phyloP scores from a whole-genome alignment of 305 asterid genomes.

The Ilex paraguariensis region DNA sequence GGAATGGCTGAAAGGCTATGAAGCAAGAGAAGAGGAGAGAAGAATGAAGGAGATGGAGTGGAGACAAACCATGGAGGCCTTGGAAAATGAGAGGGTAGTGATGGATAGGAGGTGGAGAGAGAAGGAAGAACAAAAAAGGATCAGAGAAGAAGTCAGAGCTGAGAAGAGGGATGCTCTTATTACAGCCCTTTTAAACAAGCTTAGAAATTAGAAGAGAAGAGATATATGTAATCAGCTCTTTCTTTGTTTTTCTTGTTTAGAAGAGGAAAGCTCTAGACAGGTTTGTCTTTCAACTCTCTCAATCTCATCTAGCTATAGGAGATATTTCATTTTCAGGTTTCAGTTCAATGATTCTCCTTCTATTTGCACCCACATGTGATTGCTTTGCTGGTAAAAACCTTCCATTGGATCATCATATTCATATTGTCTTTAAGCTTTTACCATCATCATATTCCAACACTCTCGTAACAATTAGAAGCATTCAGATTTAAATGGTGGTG shows the following conservation, averaged over 20 bases:
- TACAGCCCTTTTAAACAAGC: slow-evolving; percentile 65
- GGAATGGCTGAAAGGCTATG: slow-evolving; percentile 68
- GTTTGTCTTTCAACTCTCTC: slow-evolving; percentile 16
- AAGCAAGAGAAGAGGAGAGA: slow-evolving; percentile 70
- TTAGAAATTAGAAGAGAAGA: slow-evolving; percentile 70
- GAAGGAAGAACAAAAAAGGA: slow-evolving; percentile 75
- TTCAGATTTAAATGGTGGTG: too few relatives aligned
- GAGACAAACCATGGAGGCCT: slow-evolving; percentile 72
- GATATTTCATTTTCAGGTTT: too few relatives aligned
- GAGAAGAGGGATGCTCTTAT: slow-evolving; percentile 83
- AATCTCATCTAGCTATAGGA: too few relatives aligned
- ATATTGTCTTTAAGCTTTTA: neutral
- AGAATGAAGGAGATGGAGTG: slow-evolving; percentile 69
- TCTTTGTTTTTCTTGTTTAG: neutral
- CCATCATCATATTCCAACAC: too few relatives aligned
- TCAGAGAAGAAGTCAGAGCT: slow-evolving; percentile 76
- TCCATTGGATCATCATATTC: neutral
- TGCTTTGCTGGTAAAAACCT: neutral
- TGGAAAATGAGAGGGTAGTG: slow-evolving; percentile 86
- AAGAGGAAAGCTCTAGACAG: neutral
- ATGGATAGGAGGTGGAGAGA: slow-evolving; percentile 87
- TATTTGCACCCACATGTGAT: too few relatives aligned
- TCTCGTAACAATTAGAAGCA: too few relatives aligned
- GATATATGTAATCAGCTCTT: slow-evolving; percentile 3
- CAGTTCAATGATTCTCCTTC: too few relatives aligned